Base-by-base conservation (phyloP, 2,329 filamentous ascomycete species). In the Neonectria coccinea region DNA sequence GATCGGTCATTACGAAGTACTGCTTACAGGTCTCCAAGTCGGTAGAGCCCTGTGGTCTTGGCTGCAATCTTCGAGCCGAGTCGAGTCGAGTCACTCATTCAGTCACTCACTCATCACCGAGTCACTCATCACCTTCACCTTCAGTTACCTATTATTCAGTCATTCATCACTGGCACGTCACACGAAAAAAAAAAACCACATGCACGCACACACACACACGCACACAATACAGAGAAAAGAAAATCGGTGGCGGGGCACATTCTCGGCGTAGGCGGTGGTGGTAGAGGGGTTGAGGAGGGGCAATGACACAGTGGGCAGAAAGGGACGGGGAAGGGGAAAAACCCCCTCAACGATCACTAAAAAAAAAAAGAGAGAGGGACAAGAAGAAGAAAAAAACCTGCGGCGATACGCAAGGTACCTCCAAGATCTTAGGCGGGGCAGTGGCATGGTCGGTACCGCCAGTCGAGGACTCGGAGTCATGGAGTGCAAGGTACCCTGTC, bases 201-300 rank as follows among this genome's bases (percentile, higher is more conserved):
- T 25, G 25, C 25, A 10, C 11, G 22, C 16, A 20, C 12, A 14
- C 41, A 29, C 18, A 27, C 29, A 41, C 42, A 22, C 54, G 16
- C 29, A 45, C 42, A 55, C 25, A 55, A 55, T 55, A 39, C 16
- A 39, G 12, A 47, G 45, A 63, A 55, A 50, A 63, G 56, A 63
- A 58, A 51, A 48, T 27, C 1, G 51, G 57, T 27, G 56, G 60
- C 50, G 60, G 60, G 60, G 60, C 55, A 50, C 47, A 48, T 58
- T 58, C 27, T 22, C 31, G 54, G 39, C 42, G 48, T 20, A 48
- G 55, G 60, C 50, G 60, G 60, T 47, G 50, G 53, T 36, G n/a
- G 55, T 54, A 42, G 53, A 44, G 60, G 60, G 60, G 60, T 47
- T 53, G 52, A 51, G 53, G 53, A 44, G 60, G 60, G 60, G 60